phyloP scores from a whole-genome alignment of 1,284 basidiomycete species.

The Apiotrichum montevideense region DNA sequence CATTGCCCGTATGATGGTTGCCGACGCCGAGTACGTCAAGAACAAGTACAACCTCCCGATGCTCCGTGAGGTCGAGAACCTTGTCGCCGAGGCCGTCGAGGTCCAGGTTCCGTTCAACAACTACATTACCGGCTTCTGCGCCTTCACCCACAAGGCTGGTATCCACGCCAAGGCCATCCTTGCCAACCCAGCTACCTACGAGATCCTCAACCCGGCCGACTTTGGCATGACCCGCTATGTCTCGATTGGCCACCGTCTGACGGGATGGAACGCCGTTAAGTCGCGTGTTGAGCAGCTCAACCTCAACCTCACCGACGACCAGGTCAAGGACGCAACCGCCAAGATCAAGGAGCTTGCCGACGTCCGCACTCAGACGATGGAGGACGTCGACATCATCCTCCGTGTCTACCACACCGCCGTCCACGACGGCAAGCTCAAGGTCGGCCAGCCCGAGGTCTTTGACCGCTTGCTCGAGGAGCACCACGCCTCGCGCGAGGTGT shows the following conservation, averaged over 20 bases:
- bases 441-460: constrained; percentile 80
- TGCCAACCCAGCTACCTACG: constrained; percentile 97
- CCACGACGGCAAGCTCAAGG: constrained; percentile 73
- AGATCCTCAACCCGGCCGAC: constrained; percentile 81
- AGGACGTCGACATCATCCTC: constrained; percentile 95
- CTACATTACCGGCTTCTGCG: constrained; percentile 83
- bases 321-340: constrained; percentile 92
- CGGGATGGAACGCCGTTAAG: constrained; percentile 99
- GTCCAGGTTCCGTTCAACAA: constrained; percentile 86
- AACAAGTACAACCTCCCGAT: constrained; percentile 97
- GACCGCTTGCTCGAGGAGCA: constrained; percentile 64
- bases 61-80: constrained; percentile 97
- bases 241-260: constrained; percentile 93
- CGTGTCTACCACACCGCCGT: constrained; percentile 91
- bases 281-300: constrained; percentile 96
- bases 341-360: constrained; percentile 99
- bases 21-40: constrained; percentile 98
- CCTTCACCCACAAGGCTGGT: constrained; percentile 99
- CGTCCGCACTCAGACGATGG: constrained; percentile 96
- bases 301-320: constrained; percentile 53
- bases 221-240: constrained; percentile 98
- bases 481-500: constrained; percentile 28
- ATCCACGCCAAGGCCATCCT: constrained; percentile 99
- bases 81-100: constrained; percentile 97
- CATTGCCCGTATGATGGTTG: constrained; percentile 84